Percentiles rank a stretch among this genome's conserved stretches.
Evolutionary conservation across 148 eudicot species (phyloP).

Genomic region (Suaeda aralocaspica): DNA sequence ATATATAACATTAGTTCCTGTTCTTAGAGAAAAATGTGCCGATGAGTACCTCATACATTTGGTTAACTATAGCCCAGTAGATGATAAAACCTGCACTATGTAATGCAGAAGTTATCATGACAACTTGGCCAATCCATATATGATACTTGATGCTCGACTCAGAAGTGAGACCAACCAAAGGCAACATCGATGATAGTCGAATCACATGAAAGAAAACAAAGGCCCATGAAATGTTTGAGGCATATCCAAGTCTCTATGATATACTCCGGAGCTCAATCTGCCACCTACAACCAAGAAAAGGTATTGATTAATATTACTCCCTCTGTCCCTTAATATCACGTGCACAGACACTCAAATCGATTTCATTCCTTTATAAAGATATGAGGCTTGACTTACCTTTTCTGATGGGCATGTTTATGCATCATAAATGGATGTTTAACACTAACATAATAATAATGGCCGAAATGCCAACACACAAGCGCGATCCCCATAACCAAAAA

Average conservation of each 20-base stretch:
- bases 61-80: slow-evolving; percentile 40
- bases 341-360: too few relatives aligned
- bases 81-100: slow-evolving; percentile 50
- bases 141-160: slow-evolving; percentile 66
- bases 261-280: slow-evolving; percentile 35
- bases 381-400: slow-evolving; percentile 14
- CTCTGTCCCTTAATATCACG: not conserved
- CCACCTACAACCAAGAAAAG: slow-evolving; percentile 31
- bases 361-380: too few relatives aligned
- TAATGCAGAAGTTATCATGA: slow-evolving; percentile 42
- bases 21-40: not conserved
- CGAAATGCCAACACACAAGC: slow-evolving; percentile 44
- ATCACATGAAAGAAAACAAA: slow-evolving; percentile 56
- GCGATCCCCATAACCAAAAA: slow-evolving; percentile 41
- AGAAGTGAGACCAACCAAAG: slow-evolving; percentile 50
- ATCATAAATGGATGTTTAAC: slow-evolving; percentile 36
- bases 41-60: slow-evolving; percentile 32
- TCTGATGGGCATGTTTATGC: slow-evolving; percentile 21
- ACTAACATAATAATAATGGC: slow-evolving; percentile 37
- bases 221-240: slow-evolving; percentile 48
- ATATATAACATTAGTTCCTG: not conserved
- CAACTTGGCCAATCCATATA: slow-evolving; percentile 60
- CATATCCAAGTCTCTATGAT: slow-evolving; percentile 45
- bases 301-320: not conserved
- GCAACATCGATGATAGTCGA: slow-evolving; percentile 49